phyloP scores from a whole-genome alignment of 345 rosid species.

The Aegle marmelos region DNA sequence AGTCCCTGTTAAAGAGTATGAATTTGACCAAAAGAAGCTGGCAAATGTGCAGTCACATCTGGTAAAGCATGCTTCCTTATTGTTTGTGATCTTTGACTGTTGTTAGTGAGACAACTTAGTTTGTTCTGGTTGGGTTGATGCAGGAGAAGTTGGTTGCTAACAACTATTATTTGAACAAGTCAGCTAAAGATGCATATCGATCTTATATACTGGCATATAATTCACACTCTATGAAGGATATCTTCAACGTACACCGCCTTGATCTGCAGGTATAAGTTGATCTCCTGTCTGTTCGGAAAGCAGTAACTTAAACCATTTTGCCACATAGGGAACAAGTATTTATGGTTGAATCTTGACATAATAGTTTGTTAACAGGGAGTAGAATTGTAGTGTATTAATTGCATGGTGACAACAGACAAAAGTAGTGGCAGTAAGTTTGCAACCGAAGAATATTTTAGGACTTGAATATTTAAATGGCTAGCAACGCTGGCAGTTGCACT shows the following conservation, averaged over 20 bases:
- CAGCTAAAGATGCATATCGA: conserved; percentile 94
- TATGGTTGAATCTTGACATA: neutral
- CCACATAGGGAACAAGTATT: neutral
- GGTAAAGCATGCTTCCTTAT: conserved; percentile 42
- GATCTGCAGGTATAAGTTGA: conserved; percentile 68
- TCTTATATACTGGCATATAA: conserved; percentile 90
- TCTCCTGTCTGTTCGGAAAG: neutral
- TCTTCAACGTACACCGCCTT: conserved; percentile 88
- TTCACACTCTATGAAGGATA: conserved; percentile 94
- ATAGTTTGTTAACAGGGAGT: neutral
- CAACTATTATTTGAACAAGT: conserved; percentile 70
- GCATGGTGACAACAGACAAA: neutral
- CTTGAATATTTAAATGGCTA: neutral
- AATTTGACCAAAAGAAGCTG: conserved; percentile 74
- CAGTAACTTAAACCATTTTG: neutral
- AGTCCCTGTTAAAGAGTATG: conserved; percentile 90
- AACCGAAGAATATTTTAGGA: no score
- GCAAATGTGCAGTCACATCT: conserved; percentile 77
- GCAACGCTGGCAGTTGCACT: neutral
- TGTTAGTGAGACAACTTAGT: conserved; percentile 3
- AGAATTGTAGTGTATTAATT: neutral
- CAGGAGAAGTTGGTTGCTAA: conserved; percentile 84
- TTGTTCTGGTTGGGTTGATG: conserved; percentile 17
- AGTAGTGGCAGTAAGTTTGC: neutral
- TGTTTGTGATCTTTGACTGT: neutral